A percentile compares a stretch with the other conserved stretches of the same genome.
phyloP scores from a whole-genome alignment of 1,284 basidiomycete species.

The Ganoderma lucidum region DNA sequence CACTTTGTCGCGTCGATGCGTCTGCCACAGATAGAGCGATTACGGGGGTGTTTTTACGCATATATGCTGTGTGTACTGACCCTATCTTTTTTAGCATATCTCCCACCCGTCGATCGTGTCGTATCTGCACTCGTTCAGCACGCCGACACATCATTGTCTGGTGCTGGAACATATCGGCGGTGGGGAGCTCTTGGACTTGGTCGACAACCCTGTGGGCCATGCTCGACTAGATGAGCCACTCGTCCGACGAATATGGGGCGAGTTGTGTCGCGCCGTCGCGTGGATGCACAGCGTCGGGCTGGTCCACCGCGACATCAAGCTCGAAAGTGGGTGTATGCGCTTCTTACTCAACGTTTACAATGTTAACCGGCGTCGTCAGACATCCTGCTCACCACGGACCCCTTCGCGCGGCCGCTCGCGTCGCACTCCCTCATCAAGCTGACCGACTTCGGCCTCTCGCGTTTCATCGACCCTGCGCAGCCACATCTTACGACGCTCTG shows the following conservation, averaged over 20 bases:
- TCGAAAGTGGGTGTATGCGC: conserved; percentile 78
- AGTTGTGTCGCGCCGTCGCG: conserved; percentile 82
- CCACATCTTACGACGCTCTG: conserved; percentile 88
- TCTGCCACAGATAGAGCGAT: not conserved
- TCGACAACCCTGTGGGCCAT: conserved; percentile 68
- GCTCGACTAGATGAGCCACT: conserved; percentile 62
- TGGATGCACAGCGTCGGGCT: conserved; percentile 92
- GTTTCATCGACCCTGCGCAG: conserved; percentile 78
- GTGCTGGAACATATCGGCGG: conserved; percentile 83
- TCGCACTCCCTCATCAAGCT: conserved; percentile 80
- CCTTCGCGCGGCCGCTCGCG: conserved; percentile 48
- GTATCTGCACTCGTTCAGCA: conserved; percentile 77
- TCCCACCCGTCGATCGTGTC: conserved; percentile 86
- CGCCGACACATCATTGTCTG: conserved; percentile 79
- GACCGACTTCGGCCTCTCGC: conserved; percentile 90
- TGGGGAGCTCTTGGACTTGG: conserved; percentile 86
- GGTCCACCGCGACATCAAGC: conserved; percentile 93
- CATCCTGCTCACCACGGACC: conserved; percentile 60
- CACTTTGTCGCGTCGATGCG: not conserved
- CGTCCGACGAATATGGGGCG: conserved; percentile 79
- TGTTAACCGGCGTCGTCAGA: conserved; percentile 40
- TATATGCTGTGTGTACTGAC: conserved; percentile 9
- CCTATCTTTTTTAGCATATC: conserved; percentile 63
- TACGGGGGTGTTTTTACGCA: not conserved
- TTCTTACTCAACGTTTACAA: not conserved